phyloP scores from a whole-genome alignment of 2,329 filamentous ascomycete species.

The Claviceps arundinis region DNA sequence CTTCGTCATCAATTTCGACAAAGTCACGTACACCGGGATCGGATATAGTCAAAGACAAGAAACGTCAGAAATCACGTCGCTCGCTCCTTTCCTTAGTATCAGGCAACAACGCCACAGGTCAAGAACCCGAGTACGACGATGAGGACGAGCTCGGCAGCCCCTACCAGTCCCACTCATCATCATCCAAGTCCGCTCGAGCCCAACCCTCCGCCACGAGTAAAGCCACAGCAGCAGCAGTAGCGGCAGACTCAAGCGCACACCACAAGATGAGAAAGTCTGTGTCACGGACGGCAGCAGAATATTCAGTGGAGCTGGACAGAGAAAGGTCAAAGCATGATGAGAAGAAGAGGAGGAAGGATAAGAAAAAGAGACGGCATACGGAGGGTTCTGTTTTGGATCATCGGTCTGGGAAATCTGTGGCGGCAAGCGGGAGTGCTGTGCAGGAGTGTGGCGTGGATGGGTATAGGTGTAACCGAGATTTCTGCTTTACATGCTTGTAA shows the following conservation, averaged over 20 bases:
- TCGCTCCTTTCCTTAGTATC: slow-evolving; percentile 2
- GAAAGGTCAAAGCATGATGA: slow-evolving; percentile 7
- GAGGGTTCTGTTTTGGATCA: slow-evolving; percentile 9
- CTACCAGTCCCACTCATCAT: slow-evolving; percentile 7
- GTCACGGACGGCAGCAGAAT: slow-evolving; percentile 16
- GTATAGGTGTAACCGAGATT: slow-evolving; percentile 41
- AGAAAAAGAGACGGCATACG: slow-evolving; percentile 4
- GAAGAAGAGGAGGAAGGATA: slow-evolving; percentile 1
- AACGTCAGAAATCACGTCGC: slow-evolving; percentile 1
- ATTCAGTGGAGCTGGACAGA: slow-evolving; percentile 15
- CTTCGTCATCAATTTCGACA: not conserved
- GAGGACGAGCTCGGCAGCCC: slow-evolving; percentile 2
- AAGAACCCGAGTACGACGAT: slow-evolving; percentile 1
- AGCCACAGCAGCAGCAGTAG: slow-evolving; percentile 8
- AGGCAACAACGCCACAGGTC: not conserved
- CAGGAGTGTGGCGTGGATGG: slow-evolving; percentile 41
- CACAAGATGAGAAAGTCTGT: slow-evolving; percentile 16
- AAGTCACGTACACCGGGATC: not conserved
- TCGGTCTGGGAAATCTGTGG: slow-evolving; percentile 28
- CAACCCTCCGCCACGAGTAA: slow-evolving; percentile 6
- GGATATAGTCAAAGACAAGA: not conserved
- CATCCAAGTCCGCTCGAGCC: slow-evolving; percentile 6
- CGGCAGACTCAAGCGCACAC: slow-evolving; percentile 2
- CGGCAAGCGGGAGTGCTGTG: slow-evolving; percentile 26
- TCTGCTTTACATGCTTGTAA: slow-evolving; percentile 44